Conservation (phyloP, 2,329 filamentous ascomycete species). For the Colletotrichum neosansevieriae region DNA sequence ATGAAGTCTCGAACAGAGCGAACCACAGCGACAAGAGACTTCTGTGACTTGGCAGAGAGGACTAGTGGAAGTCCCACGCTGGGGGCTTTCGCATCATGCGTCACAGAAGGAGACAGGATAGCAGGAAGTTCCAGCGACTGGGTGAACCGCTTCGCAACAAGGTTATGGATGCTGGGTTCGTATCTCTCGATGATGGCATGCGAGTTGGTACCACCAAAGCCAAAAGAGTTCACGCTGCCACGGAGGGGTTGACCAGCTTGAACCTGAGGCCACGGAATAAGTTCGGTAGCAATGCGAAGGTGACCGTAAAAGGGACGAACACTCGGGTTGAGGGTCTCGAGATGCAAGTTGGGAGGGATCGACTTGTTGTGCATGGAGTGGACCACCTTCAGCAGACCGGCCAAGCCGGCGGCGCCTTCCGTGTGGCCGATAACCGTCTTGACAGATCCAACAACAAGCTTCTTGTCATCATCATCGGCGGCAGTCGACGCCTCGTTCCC, state of each 20-base stretch:
- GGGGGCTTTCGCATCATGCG: neutral
- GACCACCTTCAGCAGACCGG: conserved; percentile 41
- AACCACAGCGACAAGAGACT: conserved; percentile 31
- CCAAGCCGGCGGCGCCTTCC: conserved; percentile 41
- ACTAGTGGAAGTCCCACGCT: conserved; percentile 24
- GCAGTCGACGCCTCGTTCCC: conserved; percentile 43
- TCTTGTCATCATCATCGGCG: conserved; percentile 38
- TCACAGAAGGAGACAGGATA: neutral
- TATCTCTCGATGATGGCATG: conserved; percentile 43
- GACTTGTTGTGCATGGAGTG: conserved; percentile 39
- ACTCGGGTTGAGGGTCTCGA: conserved; percentile 40
- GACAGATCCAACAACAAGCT: conserved; percentile 45
- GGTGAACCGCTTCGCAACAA: conserved; percentile 30
- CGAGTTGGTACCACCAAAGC: conserved; percentile 43
- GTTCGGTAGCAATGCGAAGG: conserved; percentile 45
- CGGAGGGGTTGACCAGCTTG: conserved; percentile 40
- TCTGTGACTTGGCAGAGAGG: conserved; percentile 38
- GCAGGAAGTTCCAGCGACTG: conserved; percentile 2
- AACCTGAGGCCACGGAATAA: conserved; percentile 45
- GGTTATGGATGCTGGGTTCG: conserved; percentile 32
- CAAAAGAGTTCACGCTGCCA: conserved; percentile 44
- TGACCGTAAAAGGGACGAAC: conserved; percentile 42
- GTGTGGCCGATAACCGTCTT: conserved; percentile 44
- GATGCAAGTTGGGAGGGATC: conserved; percentile 41
- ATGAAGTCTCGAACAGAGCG: conserved; percentile 30